Base-by-base conservation (phyloP, 352 stramenopile species). In the Globisporangium carolinianum region DNA sequence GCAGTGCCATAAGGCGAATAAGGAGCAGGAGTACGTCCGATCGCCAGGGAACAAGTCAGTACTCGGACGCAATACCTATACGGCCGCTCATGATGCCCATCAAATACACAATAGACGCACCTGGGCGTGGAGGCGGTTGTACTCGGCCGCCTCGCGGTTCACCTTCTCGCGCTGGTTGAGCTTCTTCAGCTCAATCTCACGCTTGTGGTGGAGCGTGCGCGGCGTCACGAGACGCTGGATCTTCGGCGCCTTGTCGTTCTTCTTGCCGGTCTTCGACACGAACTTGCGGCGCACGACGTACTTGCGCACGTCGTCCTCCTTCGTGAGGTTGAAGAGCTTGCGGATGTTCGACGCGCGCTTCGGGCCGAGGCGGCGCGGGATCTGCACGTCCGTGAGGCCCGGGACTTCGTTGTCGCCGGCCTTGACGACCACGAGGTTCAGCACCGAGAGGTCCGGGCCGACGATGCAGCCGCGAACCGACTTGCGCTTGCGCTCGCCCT, bases 341-440 rank as follows among this genome's bases (percentile, higher is more conserved):
- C 97, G 97, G 83, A 99, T 99, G 80, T 99, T 99, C 80, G 96
- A 98, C 62, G 97, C 97, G 73, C 98, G 92, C 96, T 99, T 99
- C 64, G 98, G 97, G 61, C 97, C 97, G 50, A 99, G 89, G 77
- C 97, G 95, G 83, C 97, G 96, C 61, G 97, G 97, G 67, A 93
- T 82, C 67, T 93, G 83, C 63, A 97, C 89, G 72, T 99, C 97
- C 47, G 98, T 99, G 57, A 99, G 87, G 67, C 97, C 97, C 51
- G 95, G 86, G 55, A 99, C 87, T 39, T 98, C 86, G 57, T 80
- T 85, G 53, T 99, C 97, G 57, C 97, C 97, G 51, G 94, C 76
- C 90, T 99, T 99, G 68, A 98, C 90, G 61, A 99, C 86, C 52
- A 99, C 97, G 45, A 99, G 85, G 91, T 99, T 99, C 61, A 99